Evolutionary conservation across 148 eudicot genomes (phyloP), one percentile per base, ranked within the genome.

Genomic region (Chenopodium album): DNA sequence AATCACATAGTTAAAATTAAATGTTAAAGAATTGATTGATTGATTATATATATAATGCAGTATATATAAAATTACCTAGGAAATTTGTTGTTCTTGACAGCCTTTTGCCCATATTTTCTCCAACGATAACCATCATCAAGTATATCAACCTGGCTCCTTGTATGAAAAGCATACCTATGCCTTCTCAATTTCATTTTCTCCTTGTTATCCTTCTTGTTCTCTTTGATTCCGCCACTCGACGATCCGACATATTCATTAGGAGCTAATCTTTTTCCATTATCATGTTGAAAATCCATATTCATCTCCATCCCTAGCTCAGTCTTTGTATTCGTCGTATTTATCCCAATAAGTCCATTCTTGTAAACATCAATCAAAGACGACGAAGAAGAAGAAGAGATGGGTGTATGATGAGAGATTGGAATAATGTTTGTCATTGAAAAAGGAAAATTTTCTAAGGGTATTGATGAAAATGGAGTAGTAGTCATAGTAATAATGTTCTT

Each of bases 51-150:
- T 0, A 56, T 14, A 14, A 56, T 56, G 62, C 62, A 56, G 62
- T 56, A 17, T 13, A 54, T 10, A 16, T 17, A 17, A 14, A 56
- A 29, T 73, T 78, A 86, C 89, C 89, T 81, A 48, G 89, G 89
- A 31, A 69, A 84, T 26, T 67, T 79, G 85, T 79, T 87, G 80
- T 87, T 87, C 73, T 87, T 87, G 26, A 87, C 89, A 32, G 86
- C 84, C 73, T 86, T 86, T 82, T 86, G 88, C 20, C 88, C 88
- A 47, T 86, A 86, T 76, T 86, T 86, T 26, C 88, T 84, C 89
- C 89, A 87, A n/a, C 89, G 85, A 75, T 87, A 87, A 13, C 89
- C 89, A 75, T 87, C 89, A 20, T 87, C 89, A 59, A 87, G 89
- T 69, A 87, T 82, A 79, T 87, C 89, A 20, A 87, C 87, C 2